Conservation (phyloP, 2,329 filamentous ascomycete species). For the Rhytidhysteron rufulum region DNA sequence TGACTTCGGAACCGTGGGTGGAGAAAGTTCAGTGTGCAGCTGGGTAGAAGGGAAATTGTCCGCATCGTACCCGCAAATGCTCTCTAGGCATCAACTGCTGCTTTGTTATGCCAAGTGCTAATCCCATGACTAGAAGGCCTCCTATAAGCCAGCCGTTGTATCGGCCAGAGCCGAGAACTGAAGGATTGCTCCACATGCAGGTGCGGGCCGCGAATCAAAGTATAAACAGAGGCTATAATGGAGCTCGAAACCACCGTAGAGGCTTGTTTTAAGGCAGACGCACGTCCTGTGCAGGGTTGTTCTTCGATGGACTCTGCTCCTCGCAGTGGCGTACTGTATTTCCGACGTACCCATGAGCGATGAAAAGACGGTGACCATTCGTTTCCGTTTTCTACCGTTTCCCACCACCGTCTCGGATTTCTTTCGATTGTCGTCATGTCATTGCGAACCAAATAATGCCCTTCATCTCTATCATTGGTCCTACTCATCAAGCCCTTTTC, state of each 20-base stretch:
- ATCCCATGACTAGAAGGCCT: slow-evolving; percentile 4
- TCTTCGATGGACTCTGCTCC: slow-evolving; percentile 6
- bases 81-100: slow-evolving; percentile 14
- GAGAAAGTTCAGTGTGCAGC: slow-evolving; percentile 1
- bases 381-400: slow-evolving; percentile 6
- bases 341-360: slow-evolving; percentile 13
- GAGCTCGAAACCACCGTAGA: slow-evolving; percentile 11
- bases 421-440: slow-evolving; percentile 5
- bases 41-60: slow-evolving; percentile 2
- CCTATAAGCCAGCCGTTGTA: slow-evolving; percentile 1
- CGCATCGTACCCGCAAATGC: slow-evolving; percentile 6
- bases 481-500: slow-evolving; percentile 3
- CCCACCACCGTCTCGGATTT: slow-evolving; percentile 9
- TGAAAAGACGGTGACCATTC: slow-evolving; percentile 20
- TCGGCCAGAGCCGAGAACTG: slow-evolving; percentile 14
- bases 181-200: slow-evolving; percentile 9
- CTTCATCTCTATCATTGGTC: slow-evolving; percentile 16
- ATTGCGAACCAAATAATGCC: slow-evolving; percentile 9
- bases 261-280: slow-evolving; percentile 28
- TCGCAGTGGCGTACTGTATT: slow-evolving; percentile 3
- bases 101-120: slow-evolving; percentile 6
- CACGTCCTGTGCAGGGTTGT: slow-evolving; percentile 11
- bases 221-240: slow-evolving; percentile 2
- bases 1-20: neutral
- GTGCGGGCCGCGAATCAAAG: slow-evolving; percentile 18